These are phyloP conservation scores for Eucalyptus globulus DNA, from an alignment of 345 rosid species.

Conservation along the genomic window DNA sequence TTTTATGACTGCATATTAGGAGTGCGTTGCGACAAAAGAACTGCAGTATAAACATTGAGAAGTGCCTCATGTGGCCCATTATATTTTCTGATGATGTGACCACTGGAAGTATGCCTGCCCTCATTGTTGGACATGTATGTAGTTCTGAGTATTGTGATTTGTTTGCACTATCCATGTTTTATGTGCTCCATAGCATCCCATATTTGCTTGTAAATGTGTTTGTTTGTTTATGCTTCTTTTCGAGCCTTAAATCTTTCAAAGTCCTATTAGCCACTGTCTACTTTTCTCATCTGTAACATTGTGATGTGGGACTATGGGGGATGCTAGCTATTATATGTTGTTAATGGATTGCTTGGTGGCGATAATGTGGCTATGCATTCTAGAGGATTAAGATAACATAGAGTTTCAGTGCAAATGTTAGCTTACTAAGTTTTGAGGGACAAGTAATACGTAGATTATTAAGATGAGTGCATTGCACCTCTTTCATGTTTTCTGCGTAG, in stretches of 20 bases:
- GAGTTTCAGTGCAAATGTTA: neutral
- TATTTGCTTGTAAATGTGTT: neutral
- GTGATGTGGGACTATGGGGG: neutral
- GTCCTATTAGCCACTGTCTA: neutral
- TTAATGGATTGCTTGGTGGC: neutral
- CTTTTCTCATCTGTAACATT: neutral
- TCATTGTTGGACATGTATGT: neutral
- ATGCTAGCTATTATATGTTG: neutral
- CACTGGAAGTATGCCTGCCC: neutral
- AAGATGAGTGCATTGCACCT: neutral
- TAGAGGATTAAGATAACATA: neutral
- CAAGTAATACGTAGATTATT: neutral
- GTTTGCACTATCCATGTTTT: neutral
- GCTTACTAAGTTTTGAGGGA: neutral
- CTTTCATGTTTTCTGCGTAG: neutral
- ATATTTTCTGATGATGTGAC: neutral
- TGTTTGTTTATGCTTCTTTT: neutral
- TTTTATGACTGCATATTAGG: neutral
- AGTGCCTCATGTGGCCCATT: neutral
- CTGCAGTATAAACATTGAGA: neutral
- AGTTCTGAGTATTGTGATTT: neutral
- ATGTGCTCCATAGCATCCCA: neutral
- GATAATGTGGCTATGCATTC: neutral
- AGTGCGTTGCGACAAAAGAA: neutral
- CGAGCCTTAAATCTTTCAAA: neutral